phyloP scores from a whole-genome alignment of 352 stramenopile species.

The Phytophthora constricta region DNA sequence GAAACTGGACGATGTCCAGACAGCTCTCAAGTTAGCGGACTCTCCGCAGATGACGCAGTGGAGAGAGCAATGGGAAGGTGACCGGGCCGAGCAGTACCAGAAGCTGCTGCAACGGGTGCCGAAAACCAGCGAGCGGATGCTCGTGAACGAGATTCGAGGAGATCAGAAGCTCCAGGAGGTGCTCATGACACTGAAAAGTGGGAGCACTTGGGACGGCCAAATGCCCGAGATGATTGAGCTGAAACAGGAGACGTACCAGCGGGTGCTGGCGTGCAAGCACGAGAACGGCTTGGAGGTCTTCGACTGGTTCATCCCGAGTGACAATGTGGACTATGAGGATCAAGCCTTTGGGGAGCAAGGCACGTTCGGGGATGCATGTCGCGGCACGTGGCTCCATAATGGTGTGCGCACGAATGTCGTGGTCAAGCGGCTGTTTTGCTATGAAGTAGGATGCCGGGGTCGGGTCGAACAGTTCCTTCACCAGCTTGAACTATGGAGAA shows the following conservation, averaged over 20 bases:
- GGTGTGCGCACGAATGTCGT: conserved; percentile 36
- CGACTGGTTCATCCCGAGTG: conserved; percentile 32
- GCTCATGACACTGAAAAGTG: conserved; percentile 23
- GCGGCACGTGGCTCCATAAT: conserved; percentile 11
- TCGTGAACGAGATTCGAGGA: conserved; percentile 24
- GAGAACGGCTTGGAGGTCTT: conserved; percentile 17
- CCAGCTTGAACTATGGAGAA: conserved; percentile 35
- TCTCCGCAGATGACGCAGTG: conserved; percentile 5
- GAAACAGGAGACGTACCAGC: conserved; percentile 15
- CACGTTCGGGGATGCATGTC: conserved; percentile 17
- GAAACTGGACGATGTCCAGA: conserved; percentile 19
- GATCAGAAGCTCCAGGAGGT: conserved; percentile 30
- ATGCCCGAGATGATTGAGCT: conserved; percentile 15
- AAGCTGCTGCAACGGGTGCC: conserved; percentile 13
- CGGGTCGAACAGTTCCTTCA: conserved; percentile 8
- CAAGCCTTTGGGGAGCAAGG: conserved; percentile 13
- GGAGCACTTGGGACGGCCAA: conserved; percentile 10
- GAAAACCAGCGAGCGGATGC: not conserved
- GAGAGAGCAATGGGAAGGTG: conserved; percentile 10
- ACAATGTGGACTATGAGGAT: conserved; percentile 27
- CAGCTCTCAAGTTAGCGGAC: not conserved
- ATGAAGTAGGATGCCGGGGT: conserved; percentile 1
- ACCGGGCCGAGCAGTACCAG: conserved; percentile 6
- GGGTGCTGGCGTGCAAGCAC: conserved; percentile 14
- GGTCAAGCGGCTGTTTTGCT: conserved; percentile 42